These are phyloP conservation scores for Penicillium diatomitis DNA, from an alignment of 495 filamentous ascomycete species.

Conservation along the genomic window DNA sequence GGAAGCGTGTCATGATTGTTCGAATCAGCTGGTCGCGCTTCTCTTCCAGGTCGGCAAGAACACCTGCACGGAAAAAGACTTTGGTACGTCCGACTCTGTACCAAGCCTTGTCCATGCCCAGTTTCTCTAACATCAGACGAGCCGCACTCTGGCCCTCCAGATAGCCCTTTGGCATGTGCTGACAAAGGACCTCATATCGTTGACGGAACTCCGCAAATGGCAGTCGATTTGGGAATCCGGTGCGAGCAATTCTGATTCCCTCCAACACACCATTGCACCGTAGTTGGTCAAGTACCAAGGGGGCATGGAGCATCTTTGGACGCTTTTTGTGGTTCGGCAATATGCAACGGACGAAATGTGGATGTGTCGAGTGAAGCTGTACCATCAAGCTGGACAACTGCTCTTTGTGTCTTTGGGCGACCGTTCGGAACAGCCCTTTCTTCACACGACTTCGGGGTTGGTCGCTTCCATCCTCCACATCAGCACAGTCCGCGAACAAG, in stretches of 20 bases:
- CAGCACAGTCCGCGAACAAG: conserved; percentile 81
- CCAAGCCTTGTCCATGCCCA: conserved; percentile 71
- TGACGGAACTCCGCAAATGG: conserved; percentile 90
- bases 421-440: conserved; percentile 94
- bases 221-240: conserved; percentile 94
- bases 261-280: conserved; percentile 98
- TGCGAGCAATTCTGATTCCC: conserved; percentile 93
- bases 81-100: conserved; percentile 95
- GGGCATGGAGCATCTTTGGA: conserved; percentile 84
- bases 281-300: conserved; percentile 88
- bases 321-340: conserved; percentile 97
- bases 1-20: conserved; percentile 89
- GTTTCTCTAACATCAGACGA: conserved; percentile 79
- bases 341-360: conserved; percentile 97
- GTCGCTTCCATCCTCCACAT: conserved; percentile 57
- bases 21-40: conserved; percentile 84
- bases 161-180: conserved; percentile 80
- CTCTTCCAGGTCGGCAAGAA: conserved; percentile 94
- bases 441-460: conserved; percentile 77
- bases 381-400: conserved; percentile 90
- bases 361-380: conserved; percentile 93
- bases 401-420: conserved; percentile 96
- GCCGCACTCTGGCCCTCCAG: conserved; percentile 82
- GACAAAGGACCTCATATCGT: conserved; percentile 93
- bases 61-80: conserved; percentile 95